Evolutionary conservation across 129 eudicot species (phyloP).

Genomic region (Chrysanthemum seticuspe): DNA sequence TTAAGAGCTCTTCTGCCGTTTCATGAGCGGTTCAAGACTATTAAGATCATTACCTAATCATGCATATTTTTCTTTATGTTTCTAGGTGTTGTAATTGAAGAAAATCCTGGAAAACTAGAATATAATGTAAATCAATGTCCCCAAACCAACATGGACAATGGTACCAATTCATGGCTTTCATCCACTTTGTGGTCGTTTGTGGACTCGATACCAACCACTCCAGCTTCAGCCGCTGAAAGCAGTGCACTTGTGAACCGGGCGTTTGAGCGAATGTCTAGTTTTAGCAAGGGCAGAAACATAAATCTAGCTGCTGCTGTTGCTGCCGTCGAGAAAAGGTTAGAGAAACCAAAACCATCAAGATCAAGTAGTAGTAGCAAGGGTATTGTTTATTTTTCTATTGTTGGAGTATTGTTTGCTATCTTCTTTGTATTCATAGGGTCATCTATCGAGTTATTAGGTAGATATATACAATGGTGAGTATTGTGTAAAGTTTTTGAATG

Average conservation of each 20-base stretch:
- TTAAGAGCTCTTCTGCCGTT: conserved; percentile 32
- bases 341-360: conserved; percentile 32
- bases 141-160: conserved; percentile 32
- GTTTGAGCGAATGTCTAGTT: conserved; percentile 83
- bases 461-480: conserved; percentile 32
- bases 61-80: conserved; percentile 22
- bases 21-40: conserved; percentile 13
- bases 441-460: conserved; percentile 28
- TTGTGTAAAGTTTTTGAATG: background rate
- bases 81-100: conserved; percentile 67
- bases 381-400: conserved; percentile 46
- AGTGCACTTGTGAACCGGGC: conserved; percentile 63
- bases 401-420: conserved; percentile 72
- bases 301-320: conserved; percentile 7
- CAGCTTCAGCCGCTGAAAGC: conserved; percentile 89
- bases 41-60: conserved; percentile 42
- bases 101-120: conserved; percentile 34
- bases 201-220: conserved; percentile 92
- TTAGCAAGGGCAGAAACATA: conserved; percentile 51
- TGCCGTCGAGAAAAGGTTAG: conserved; percentile 26
- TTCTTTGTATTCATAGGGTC: conserved; percentile 54
- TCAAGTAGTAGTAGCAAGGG: conserved; percentile 34
- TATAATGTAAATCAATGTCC: conserved; percentile 41
- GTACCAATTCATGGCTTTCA: conserved; percentile 59
- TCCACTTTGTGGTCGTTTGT: conserved; percentile 76